A percentile compares a stretch with the other conserved stretches of the same genome.
Conservation (phyloP, 306 rosid species). For the Datisca glomerata region DNA sequence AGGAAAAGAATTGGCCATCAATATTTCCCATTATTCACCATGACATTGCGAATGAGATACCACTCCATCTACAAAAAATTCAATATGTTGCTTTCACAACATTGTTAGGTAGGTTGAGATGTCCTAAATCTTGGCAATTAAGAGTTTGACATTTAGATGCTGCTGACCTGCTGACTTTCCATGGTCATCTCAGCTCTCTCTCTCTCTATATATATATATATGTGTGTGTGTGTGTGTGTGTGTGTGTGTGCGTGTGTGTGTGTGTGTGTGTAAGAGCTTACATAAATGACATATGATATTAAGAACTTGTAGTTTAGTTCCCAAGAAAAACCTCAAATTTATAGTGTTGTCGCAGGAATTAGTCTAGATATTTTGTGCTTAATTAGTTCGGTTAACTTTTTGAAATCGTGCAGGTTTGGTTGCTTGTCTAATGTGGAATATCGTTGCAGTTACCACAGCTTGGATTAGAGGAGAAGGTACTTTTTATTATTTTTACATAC, state of each 20-base stretch:
- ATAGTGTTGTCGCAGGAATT: background rate
- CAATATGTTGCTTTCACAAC: constrained; percentile 89
- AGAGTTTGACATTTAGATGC: constrained; percentile 8
- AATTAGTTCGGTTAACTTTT: constrained; percentile 17
- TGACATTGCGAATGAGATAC: constrained; percentile 81
- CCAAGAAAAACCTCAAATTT: background rate
- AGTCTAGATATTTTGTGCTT: background rate
- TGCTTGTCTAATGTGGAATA: constrained; percentile 66
- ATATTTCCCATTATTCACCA: constrained; percentile 89
- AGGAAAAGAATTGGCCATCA: constrained; percentile 95
- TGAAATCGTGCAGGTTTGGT: constrained; percentile 49
- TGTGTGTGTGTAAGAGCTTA: too few species aligned
- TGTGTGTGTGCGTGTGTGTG: too few species aligned
- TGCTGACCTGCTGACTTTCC: constrained; percentile 9
- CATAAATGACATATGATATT: too few species aligned
- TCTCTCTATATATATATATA: too few species aligned
- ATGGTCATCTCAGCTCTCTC: constrained; percentile 1
- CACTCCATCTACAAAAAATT: constrained; percentile 75
- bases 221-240: too few species aligned
- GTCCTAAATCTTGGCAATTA: constrained; percentile 4
- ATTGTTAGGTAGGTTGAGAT: constrained; percentile 62
- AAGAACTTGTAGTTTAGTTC: background rate
- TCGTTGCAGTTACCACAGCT: constrained; percentile 64
- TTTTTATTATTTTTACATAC: constrained; percentile 11
- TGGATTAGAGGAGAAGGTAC: constrained; percentile 88